Percentiles rank a stretch among this genome's conserved stretches.
phyloP scores from a whole-genome alignment of 108 stramenopile genomes.

The Epithemia pelagica region DNA sequence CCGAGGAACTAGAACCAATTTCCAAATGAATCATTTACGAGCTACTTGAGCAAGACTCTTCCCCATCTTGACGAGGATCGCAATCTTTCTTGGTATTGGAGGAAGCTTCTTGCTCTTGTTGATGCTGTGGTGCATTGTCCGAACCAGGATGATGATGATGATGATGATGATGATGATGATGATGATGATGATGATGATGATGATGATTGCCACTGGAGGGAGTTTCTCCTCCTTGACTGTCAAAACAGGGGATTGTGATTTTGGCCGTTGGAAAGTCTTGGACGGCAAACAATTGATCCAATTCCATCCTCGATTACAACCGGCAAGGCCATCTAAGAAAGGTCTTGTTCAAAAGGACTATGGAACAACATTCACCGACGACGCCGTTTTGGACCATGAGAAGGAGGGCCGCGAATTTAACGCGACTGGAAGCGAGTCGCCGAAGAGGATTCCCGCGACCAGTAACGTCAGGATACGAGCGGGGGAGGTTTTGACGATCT shows the following conservation, averaged over 20 bases:
- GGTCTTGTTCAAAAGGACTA: too few relatives aligned
- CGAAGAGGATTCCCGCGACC: too few relatives aligned
- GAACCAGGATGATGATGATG: background rate
- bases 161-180: background rate
- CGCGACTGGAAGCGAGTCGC: too few relatives aligned
- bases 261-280: conserved; percentile 6
- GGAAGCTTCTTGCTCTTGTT: background rate
- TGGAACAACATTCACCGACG: too few relatives aligned
- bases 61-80: background rate
- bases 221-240: background rate
- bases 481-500: too few relatives aligned
- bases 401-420: too few relatives aligned
- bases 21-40: background rate
- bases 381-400: too few relatives aligned
- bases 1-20: conserved; percentile 3
- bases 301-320: conserved; percentile 11
- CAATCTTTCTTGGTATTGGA: background rate
- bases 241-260: background rate
- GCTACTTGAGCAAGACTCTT: too few relatives aligned
- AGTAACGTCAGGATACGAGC: too few relatives aligned
- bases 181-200: background rate
- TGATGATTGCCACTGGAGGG: background rate
- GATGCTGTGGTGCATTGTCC: background rate
- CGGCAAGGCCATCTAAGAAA: too few relatives aligned
- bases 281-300: conserved; percentile 6